Evolutionary conservation across 2,329 filamentous ascomycete species (phyloP).

Genomic region (Alternaria gaisen): DNA sequence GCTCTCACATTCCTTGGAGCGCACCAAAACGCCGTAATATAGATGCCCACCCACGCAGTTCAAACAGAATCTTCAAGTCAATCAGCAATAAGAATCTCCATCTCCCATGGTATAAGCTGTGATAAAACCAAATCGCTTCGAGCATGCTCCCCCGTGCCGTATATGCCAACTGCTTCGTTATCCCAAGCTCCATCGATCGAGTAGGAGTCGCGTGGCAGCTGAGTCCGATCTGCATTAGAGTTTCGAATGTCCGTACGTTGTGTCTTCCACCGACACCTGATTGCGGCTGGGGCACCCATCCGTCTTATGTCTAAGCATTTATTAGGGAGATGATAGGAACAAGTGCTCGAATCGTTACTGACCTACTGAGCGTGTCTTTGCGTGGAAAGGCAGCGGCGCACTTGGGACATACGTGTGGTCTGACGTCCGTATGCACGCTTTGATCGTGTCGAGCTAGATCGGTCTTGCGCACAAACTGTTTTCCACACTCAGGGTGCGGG

Average conservation of each 20-base stretch:
- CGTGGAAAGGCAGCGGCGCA: slow-evolving; percentile 78
- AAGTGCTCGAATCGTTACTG: slow-evolving; percentile 37
- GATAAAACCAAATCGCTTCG: slow-evolving; percentile 1
- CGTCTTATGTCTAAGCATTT: slow-evolving; percentile 71
- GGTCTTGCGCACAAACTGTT: slow-evolving; percentile 82
- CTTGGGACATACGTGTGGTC: slow-evolving; percentile 73
- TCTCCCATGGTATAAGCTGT: background rate
- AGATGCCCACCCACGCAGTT: slow-evolving; percentile 18
- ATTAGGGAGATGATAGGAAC: slow-evolving; percentile 26
- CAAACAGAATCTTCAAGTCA: slow-evolving; percentile 8
- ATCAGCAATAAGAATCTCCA: slow-evolving; percentile 1
- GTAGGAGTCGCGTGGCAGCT: slow-evolving; percentile 16
- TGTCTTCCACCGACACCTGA: slow-evolving; percentile 10
- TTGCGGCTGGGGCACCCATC: slow-evolving; percentile 74
- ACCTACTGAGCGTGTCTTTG: slow-evolving; percentile 85
- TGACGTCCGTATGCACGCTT: slow-evolving; percentile 76
- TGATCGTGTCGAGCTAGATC: slow-evolving; percentile 70
- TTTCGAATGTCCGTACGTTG: slow-evolving; percentile 12
- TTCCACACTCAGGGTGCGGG: slow-evolving; percentile 69
- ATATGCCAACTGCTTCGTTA: background rate
- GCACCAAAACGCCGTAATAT: slow-evolving; percentile 28
- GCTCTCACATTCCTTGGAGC: slow-evolving; percentile 10
- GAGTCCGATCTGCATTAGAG: slow-evolving; percentile 16
- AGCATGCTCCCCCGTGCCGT: background rate
- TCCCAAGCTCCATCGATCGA: slow-evolving; percentile 7